Conservation (phyloP, 495 filamentous ascomycete genomes). For the Lophiotrema nucula region DNA sequence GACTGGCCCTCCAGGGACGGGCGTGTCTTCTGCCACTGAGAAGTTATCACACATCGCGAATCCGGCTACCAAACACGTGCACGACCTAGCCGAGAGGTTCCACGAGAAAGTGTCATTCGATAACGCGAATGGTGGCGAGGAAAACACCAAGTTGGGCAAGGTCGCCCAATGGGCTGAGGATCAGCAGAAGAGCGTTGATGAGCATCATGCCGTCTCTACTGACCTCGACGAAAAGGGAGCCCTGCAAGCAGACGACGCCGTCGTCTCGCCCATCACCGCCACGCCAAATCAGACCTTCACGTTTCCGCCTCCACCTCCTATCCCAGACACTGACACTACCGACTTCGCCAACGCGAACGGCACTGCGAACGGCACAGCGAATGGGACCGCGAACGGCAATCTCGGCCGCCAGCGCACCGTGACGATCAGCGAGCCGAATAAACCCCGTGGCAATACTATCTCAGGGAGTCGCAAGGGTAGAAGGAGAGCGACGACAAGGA, state of each 20-base stretch:
- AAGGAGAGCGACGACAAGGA: conserved; percentile 73
- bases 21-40: conserved; percentile 2
- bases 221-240: conserved; percentile 45
- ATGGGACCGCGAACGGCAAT: conserved; percentile 5
- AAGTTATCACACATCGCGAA: conserved; percentile 16
- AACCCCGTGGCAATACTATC: conserved; percentile 32
- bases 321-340: conserved; percentile 10
- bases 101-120: conserved; percentile 33
- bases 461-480: conserved; percentile 48
- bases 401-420: conserved; percentile 26
- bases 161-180: conserved; percentile 45
- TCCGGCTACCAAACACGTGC: conserved; percentile 14
- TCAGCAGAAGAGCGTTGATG: conserved; percentile 21
- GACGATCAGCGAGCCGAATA: conserved; percentile 24
- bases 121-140: conserved; percentile 39
- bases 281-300: neutral
- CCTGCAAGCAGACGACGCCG: conserved; percentile 14
- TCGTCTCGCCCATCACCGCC: conserved; percentile 10
- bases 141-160: conserved; percentile 46
- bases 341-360: conserved; percentile 24
- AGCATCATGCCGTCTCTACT: conserved; percentile 15
- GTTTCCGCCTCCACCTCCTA: conserved; percentile 23
- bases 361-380: neutral
- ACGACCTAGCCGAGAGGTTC: conserved; percentile 31
- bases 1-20: conserved; percentile 38